Percentiles rank a stretch among this genome's conserved stretches.
phyloP scores from a whole-genome alignment of 441 rosid species.

The Erodium moschatum region DNA sequence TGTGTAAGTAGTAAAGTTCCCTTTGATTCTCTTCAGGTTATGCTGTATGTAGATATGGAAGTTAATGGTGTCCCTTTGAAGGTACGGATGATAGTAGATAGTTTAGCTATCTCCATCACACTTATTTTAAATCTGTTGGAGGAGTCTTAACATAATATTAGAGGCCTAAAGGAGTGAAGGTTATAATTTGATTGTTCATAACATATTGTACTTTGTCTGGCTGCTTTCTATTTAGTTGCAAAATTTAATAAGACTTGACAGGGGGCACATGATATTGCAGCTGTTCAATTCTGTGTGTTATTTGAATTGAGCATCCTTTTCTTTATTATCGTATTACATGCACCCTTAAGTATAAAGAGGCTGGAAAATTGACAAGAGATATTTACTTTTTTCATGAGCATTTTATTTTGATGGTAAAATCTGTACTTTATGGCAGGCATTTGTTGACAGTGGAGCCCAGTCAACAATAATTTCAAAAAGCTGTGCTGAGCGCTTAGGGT shows the following conservation, averaged over 20 bases:
- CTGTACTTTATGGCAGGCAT: conserved; percentile 49
- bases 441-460: conserved; percentile 98
- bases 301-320: not conserved
- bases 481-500: conserved; percentile 95
- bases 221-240: not conserved
- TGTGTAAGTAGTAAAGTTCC: conserved; percentile 12
- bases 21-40: conserved; percentile 44
- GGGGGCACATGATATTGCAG: not conserved
- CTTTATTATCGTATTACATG: not conserved
- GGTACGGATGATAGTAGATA: conserved; percentile 37
- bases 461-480: conserved; percentile 92
- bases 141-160: not conserved
- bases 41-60: conserved; percentile 98
- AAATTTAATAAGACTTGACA: not conserved
- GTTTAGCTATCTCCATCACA: not conserved
- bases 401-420: not conserved
- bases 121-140: not conserved
- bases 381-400: conserved; percentile 7
- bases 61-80: conserved; percentile 85
- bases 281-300: not conserved
- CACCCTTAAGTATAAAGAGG: not conserved
- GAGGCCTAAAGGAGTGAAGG: conserved; percentile 1
- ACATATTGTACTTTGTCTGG: conserved; percentile 1
- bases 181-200: not conserved
- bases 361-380: not conserved